Evolutionary conservation across 2,329 filamentous ascomycete species (phyloP).

Genomic region (Pestalotiopsis fici): DNA sequence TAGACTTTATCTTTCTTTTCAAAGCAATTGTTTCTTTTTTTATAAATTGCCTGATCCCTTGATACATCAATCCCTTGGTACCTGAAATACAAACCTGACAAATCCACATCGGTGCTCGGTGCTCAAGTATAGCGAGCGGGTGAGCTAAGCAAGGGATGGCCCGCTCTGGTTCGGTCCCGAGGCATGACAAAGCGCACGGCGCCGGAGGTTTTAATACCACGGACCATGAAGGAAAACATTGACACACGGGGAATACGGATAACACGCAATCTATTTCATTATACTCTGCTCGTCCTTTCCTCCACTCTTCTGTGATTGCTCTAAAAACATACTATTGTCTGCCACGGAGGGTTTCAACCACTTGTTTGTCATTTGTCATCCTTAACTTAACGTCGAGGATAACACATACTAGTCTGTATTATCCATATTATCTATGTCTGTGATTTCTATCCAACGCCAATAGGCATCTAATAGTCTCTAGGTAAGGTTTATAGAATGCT

Average conservation of each 20-base stretch:
- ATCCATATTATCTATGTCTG: constrained; percentile 1
- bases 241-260: no score
- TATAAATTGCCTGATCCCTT: no score
- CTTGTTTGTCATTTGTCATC: no score
- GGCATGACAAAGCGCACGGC: not conserved
- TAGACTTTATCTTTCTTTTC: not conserved
- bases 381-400: no score
- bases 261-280: no score
- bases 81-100: no score
- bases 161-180: not conserved
- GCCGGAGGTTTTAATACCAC: not conserved
- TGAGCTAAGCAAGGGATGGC: not conserved
- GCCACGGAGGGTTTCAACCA: no score
- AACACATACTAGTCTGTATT: not conserved
- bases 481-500: not conserved
- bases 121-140: not conserved
- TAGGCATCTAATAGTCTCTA: not conserved
- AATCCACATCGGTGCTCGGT: not conserved
- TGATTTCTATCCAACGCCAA: not conserved
- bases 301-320: no score
- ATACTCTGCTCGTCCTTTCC: no score
- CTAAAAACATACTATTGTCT: no score
- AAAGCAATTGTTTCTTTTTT: not conserved
- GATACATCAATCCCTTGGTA: no score
- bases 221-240: not conserved